Evolutionary conservation across 202 grass and related monocot genomes (phyloP), one percentile per base, ranked within the genome.

Genomic region (Carex arenaria): DNA sequence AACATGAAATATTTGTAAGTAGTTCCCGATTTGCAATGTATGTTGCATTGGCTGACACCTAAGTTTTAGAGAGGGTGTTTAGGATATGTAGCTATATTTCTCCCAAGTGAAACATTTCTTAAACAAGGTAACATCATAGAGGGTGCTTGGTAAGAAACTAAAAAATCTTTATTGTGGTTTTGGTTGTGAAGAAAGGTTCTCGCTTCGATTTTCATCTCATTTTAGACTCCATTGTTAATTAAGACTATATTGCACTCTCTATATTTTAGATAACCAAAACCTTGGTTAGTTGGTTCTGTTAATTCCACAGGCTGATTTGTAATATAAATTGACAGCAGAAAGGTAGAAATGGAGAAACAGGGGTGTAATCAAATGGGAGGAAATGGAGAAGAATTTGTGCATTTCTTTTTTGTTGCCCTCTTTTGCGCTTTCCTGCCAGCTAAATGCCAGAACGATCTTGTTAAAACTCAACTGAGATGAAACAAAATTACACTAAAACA

Each of bases 1-100:
- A 38, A 57, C 31, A 19, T 60, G 31, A 38, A 60, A 60, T 38
- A 54, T 38, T 60, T 78, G 54, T 75, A 78, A 38, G 30, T 78
- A 78, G 74, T 31, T 60, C 5, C 15, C 45, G 15, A 56, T 77
- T 77, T 36, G 73, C 51, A 38, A 77, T 59, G 74, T 78, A 30
- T 78, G 74, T 34, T 76, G 72, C 72, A 57, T 76, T 76, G 72
- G 14, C 23, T 76, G 51, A 76, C 52, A 34, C 23, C 72, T 54
- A 55, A 28, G 72, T 78, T 78, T 40, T 78, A 36, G 31, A 78
- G 54, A n/a, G 51, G 13, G 51, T 60, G 53, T 14, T 75, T 19
- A 60, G 30, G 30, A 43, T 76, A 42, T 42, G 7, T 42, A 72
- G 51, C 34, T 76, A 17, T 75, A 56, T 55, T 14, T 47, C 52